Conservation (phyloP, 208 protist species). For the Acanthamoeba lenticulata region DNA sequence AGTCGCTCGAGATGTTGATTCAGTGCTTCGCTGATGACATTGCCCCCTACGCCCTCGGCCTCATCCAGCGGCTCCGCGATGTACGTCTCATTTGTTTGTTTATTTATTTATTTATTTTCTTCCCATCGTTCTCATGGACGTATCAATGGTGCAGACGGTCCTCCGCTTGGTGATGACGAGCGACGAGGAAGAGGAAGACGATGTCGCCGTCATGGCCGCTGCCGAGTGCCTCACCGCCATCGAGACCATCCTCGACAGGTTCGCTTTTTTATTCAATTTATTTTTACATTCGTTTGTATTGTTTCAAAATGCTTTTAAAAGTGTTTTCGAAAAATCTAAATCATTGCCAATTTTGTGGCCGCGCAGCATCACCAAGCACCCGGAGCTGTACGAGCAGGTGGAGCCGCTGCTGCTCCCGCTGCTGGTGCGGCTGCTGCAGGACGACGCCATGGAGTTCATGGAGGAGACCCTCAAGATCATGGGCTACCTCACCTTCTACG, state of each 20-base stretch:
- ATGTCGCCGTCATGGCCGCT: slow-evolving; percentile 4
- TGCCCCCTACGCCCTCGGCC: not conserved
- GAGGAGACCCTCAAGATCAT: slow-evolving; percentile 61
- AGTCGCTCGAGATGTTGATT: slow-evolving; percentile 17
- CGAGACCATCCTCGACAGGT: slow-evolving; percentile 52
- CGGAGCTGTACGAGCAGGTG: slow-evolving; percentile 17
- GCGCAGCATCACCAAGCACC: not conserved
- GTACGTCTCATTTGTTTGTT: not conserved
- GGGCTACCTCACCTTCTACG: slow-evolving; percentile 44
- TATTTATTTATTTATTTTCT: too few relatives aligned
- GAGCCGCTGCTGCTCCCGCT: slow-evolving; percentile 22
- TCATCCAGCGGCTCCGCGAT: not conserved
- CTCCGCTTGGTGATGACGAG: not conserved
- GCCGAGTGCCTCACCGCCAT: slow-evolving; percentile 40
- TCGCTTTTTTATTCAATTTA: not conserved
- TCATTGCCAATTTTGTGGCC: not conserved
- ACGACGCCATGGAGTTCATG: slow-evolving; percentile 36
- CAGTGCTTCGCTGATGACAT: not conserved
- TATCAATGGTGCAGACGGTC: not conserved
- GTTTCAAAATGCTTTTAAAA: not conserved
- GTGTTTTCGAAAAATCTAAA: too few relatives aligned
- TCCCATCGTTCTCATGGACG: not conserved
- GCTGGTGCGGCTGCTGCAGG: not conserved
- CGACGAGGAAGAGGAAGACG: not conserved
- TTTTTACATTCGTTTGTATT: too few relatives aligned